phyloP scores from a whole-genome alignment of 1,284 basidiomycete species.

The Rhodotorula sp. region DNA sequence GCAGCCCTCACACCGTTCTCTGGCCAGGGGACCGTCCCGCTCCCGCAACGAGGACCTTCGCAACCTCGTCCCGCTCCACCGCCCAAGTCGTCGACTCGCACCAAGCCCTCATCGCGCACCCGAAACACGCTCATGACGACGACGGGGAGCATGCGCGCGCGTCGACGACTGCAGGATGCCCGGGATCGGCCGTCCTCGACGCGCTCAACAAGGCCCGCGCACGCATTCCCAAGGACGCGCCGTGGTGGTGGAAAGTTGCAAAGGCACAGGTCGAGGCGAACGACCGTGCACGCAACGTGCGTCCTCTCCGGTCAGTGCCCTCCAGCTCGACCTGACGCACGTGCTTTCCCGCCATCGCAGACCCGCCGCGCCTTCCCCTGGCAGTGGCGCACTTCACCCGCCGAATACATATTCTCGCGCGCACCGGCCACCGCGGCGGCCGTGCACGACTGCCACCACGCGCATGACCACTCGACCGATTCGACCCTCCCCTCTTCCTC shows the following conservation, averaged over 20 bases:
- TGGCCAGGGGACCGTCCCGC: background rate
- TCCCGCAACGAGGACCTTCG: background rate
- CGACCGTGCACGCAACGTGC: background rate
- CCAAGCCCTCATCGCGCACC: background rate
- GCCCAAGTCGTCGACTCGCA: background rate
- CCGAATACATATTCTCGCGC: background rate
- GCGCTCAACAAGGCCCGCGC: background rate
- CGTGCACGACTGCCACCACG: background rate
- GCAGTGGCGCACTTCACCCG: background rate
- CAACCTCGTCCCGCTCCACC: constrained; percentile 43
- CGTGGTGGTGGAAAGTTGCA: background rate
- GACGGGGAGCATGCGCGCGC: background rate
- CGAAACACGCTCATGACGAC: background rate
- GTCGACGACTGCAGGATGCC: background rate
- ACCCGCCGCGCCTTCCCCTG: background rate
- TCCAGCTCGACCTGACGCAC: background rate
- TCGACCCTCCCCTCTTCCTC: background rate
- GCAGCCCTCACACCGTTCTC: background rate
- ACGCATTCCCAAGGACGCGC: background rate
- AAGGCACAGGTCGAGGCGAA: background rate
- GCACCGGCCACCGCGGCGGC: background rate
- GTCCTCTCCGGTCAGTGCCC: background rate
- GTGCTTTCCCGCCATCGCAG: background rate
- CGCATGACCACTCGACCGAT: background rate
- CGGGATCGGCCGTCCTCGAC: background rate